Evolutionary conservation across 768 basidiomycete genomes (phyloP), one percentile per base, ranked within the genome.

Genomic region (Chiua virens): DNA sequence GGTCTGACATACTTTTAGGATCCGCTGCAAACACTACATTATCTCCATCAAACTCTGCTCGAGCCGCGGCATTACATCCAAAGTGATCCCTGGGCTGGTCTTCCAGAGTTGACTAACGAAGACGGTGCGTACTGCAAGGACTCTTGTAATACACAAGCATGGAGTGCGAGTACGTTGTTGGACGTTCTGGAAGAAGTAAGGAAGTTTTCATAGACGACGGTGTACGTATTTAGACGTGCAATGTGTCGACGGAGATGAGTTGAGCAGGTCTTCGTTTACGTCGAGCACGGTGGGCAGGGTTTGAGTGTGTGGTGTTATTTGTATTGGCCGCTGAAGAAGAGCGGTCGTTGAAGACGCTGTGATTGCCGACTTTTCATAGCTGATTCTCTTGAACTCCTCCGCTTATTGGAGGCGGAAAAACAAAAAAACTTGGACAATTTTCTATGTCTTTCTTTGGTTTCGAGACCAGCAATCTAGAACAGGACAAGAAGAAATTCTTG

Each of bases 101-200:
- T 99, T 21, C 97, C 97, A 0, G 97, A 98, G 69, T 71, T 93
- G 56, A 95, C 92, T 52, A 94, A 96, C 68, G 81, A 81, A 65
- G 80, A 93, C 55, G 96, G 95, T 11, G 72, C 74, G 35, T 83
- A 82, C 70, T 98, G 96, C 65, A 68, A 69, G 45, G 95, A 98
- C 69, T 93, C 92, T 41, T 98, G 96, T 66, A 75, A 79, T 41
- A 94, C 97, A 23, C 97, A 98, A 66, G 97, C 96, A 5, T 98
- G 96, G 97, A 93, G 91, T 62, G 83, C 92, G 41, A 93, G 91
- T 68, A 96, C 92, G 21, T 69, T 98, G 56, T 75, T 98, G 23
- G 95, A 97, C 72, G 89, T 95, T 67, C 69, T 97, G 45, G 84
- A 93, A 59, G 80, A 78, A 42, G 90, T 89, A 48, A 55, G 47